phyloP scores from a whole-genome alignment of 1,284 basidiomycete species.

The Taiwanofungus camphoratus region DNA sequence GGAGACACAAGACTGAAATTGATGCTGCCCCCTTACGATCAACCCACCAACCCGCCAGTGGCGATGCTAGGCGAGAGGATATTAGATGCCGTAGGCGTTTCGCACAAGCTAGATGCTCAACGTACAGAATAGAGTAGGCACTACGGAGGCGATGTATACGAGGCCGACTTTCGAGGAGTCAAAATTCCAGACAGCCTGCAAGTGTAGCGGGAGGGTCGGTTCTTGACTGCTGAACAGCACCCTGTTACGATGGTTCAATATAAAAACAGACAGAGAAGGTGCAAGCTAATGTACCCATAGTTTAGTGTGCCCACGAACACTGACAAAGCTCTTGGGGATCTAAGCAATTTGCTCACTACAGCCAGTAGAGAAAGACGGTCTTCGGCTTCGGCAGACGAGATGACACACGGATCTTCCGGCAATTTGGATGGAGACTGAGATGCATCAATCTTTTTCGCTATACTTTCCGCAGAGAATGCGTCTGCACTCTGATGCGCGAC shows the following conservation, averaged over 20 bases:
- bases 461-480: no score
- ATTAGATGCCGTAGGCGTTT: background rate
- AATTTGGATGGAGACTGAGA: no score
- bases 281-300: slow-evolving; percentile 46
- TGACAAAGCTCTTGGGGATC: slow-evolving; percentile 50
- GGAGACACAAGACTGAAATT: slow-evolving; percentile 43
- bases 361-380: slow-evolving; percentile 15
- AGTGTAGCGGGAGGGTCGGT: slow-evolving; percentile 61
- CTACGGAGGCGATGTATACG: slow-evolving; percentile 64
- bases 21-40: slow-evolving; percentile 62
- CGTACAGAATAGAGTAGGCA: slow-evolving; percentile 63
- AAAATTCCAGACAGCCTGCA: slow-evolving; percentile 57
- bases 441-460: no score
- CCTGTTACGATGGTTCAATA: background rate
- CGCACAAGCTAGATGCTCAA: slow-evolving; percentile 3
- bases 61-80: slow-evolving; percentile 46
- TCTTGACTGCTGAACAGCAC: slow-evolving; percentile 40
- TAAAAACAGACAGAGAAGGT: background rate
- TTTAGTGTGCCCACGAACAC: slow-evolving; percentile 49
- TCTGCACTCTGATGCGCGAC: no score
- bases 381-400: no score
- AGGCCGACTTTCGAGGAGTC: slow-evolving; percentile 60
- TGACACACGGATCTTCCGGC: no score
- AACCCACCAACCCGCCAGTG: slow-evolving; percentile 53
- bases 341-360: slow-evolving; percentile 38